These are phyloP conservation scores for Nemania bipapillata DNA, from an alignment of 2,329 filamentous ascomycete species.

Conservation along the genomic window DNA sequence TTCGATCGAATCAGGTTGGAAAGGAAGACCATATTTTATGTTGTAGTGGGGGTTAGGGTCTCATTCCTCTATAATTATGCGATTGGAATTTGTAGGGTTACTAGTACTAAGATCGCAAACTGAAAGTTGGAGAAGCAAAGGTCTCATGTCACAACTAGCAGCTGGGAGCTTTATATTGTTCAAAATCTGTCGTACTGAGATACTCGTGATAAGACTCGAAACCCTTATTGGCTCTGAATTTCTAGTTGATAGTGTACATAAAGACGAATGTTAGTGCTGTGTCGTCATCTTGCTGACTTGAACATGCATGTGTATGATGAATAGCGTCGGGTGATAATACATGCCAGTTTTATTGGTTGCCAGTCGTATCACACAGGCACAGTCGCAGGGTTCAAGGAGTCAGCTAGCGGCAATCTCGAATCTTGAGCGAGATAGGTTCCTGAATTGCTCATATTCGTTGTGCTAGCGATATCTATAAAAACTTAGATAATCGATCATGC, in stretches of 20 bases:
- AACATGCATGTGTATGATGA: slow-evolving; percentile 1
- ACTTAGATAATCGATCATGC: too few relatives aligned
- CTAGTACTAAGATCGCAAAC: not conserved
- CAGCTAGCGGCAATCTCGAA: not conserved
- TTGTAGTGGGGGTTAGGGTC: not conserved
- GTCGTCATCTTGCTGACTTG: slow-evolving; percentile 30
- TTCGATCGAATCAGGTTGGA: slow-evolving; percentile 12
- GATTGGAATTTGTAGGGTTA: not conserved
- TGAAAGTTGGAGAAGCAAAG: not conserved
- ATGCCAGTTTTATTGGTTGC: slow-evolving; percentile 24
- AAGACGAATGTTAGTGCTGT: not conserved
- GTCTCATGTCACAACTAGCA: not conserved
- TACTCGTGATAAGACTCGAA: slow-evolving; percentile 15
- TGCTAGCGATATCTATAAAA: not conserved
- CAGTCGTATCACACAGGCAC: not conserved
- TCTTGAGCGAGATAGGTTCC: not conserved
- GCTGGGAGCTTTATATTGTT: slow-evolving; percentile 19
- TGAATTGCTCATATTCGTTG: not conserved
- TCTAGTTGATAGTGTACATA: not conserved
- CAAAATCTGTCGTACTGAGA: not conserved
- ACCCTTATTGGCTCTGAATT: slow-evolving; percentile 23
- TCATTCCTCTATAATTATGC: slow-evolving; percentile 14
- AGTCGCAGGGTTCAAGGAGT: not conserved
- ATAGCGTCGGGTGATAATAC: slow-evolving; percentile 23
- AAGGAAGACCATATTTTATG: slow-evolving; percentile 13